phyloP scores from a whole-genome alignment of 2,329 filamentous ascomycete genomes.

The Alternaria viburni region DNA sequence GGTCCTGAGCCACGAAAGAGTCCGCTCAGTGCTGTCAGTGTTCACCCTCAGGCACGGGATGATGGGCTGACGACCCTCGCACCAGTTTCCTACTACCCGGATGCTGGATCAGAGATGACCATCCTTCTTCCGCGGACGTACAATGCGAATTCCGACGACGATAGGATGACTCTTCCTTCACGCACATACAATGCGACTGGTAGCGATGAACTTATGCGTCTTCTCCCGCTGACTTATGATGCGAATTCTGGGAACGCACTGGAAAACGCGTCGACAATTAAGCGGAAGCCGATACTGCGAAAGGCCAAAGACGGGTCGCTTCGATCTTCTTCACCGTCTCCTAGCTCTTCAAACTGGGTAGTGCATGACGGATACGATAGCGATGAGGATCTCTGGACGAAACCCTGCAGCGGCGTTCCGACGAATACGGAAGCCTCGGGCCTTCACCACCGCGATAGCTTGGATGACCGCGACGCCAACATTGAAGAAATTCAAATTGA shows the following conservation, averaged over 20 bases:
- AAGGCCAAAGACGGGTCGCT: background rate
- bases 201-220: accelerated
- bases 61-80: background rate
- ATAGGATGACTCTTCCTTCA: accelerated
- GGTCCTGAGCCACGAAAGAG: background rate
- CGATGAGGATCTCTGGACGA: background rate
- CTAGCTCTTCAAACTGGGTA: background rate
- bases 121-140: background rate
- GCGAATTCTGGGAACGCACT: background rate
- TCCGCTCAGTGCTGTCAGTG: background rate
- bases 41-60: background rate
- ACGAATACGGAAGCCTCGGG: background rate
- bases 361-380: background rate
- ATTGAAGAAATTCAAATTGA: accelerated
- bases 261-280: background rate
- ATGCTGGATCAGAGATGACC: background rate
- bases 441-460: accelerated
- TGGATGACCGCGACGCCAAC: background rate
- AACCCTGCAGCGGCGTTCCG: background rate
- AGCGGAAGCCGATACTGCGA: background rate
- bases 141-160: accelerated
- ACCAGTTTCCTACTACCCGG: background rate
- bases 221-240: background rate
- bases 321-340: background rate
- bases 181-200: background rate